phyloP scores from a whole-genome alignment of 257 asterid species.

The Nicotiana tomentosiformis region DNA sequence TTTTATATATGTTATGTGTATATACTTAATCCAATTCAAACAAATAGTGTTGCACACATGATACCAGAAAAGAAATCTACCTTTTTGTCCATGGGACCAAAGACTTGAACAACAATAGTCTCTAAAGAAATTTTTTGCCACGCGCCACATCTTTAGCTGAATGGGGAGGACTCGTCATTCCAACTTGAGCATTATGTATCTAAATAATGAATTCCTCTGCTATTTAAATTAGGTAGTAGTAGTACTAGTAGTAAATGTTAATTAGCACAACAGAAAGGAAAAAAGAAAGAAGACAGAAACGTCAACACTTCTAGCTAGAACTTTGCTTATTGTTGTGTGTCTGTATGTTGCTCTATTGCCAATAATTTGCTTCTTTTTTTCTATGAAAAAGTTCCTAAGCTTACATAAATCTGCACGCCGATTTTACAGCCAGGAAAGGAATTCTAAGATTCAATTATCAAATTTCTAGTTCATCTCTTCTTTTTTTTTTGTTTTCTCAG shows the following conservation, averaged over 20 bases:
- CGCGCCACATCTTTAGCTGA: background rate
- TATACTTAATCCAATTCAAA: background rate
- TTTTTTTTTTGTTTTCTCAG: too few species aligned
- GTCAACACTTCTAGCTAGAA: too few species aligned
- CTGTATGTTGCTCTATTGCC: too few species aligned
- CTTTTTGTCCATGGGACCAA: background rate
- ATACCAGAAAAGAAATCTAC: background rate
- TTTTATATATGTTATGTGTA: too few species aligned
- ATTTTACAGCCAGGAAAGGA: background rate
- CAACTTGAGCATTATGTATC: background rate
- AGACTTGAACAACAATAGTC: background rate
- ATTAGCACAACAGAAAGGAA: too few species aligned
- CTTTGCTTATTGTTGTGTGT: too few species aligned
- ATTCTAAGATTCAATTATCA: background rate
- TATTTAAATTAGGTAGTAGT: background rate
- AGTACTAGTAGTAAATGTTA: background rate
- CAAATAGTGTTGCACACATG: background rate
- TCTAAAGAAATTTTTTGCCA: too few species aligned
- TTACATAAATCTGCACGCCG: too few species aligned
- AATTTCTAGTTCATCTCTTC: background rate
- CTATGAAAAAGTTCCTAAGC: too few species aligned
- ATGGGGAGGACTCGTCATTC: background rate
- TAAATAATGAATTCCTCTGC: background rate
- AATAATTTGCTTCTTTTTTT: too few species aligned
- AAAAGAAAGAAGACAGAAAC: too few species aligned